phyloP scores from a whole-genome alignment of 164 flowering plant genomes.

The Nymphaea colorata region DNA sequence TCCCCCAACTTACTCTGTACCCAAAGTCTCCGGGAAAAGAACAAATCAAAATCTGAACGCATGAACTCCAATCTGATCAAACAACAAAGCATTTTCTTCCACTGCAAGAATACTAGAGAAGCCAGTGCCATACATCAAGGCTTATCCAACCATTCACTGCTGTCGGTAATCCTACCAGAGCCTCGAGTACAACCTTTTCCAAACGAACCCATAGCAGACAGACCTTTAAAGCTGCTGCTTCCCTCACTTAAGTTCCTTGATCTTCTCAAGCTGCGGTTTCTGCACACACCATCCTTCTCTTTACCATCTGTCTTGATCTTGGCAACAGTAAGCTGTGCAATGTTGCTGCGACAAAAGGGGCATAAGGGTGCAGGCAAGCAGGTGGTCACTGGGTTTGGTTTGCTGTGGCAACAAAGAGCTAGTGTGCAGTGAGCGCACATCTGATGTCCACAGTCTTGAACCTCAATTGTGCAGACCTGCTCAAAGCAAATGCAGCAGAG shows the following conservation, averaged over 20 bases:
- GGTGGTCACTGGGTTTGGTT: slow-evolving; percentile 64
- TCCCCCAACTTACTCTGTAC: background rate
- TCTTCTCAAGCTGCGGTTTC: slow-evolving; percentile 19
- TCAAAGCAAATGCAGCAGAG: slow-evolving; percentile 94
- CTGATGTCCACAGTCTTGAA: slow-evolving; percentile 86
- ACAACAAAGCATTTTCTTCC: background rate
- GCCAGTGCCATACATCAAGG: slow-evolving; percentile 11
- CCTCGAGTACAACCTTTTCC: slow-evolving; percentile 41
- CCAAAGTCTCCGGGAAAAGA: background rate
- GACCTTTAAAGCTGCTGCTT: slow-evolving; percentile 83
- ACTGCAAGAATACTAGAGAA: background rate
- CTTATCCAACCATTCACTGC: slow-evolving; percentile 41
- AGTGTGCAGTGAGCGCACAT: slow-evolving; percentile 98
- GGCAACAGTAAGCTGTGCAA: slow-evolving; percentile 57
- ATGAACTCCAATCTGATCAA: background rate
- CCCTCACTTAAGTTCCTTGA: slow-evolving; percentile 57
- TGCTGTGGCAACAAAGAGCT: slow-evolving; percentile 87
- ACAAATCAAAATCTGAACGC: background rate
- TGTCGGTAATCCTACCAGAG: slow-evolving; percentile 57
- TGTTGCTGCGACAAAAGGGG: slow-evolving; percentile 88
- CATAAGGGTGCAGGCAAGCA: slow-evolving; percentile 49
- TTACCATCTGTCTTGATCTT: slow-evolving; percentile 39
- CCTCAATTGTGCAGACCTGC: slow-evolving; percentile 84
- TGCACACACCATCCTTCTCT: slow-evolving; percentile 18
- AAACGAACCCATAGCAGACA: slow-evolving; percentile 39